A percentile compares a stretch with the other conserved stretches of the same genome.
phyloP scores from a whole-genome alignment of 306 rosid species.

The Citrullus mucosospermus region DNA sequence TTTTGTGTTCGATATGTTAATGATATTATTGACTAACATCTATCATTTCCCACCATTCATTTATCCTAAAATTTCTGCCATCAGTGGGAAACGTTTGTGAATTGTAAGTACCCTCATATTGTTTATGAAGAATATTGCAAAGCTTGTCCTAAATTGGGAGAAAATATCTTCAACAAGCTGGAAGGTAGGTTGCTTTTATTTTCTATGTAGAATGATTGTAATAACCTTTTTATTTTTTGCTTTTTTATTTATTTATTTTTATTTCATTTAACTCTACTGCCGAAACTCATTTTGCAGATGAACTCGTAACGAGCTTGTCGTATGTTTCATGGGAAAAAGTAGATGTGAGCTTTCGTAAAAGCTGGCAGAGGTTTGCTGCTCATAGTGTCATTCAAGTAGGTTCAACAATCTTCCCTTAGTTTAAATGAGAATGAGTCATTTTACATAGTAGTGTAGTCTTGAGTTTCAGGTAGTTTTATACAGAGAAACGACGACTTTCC shows the following conservation, averaged over 20 bases:
- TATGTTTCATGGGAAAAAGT: slow-evolving; percentile 76
- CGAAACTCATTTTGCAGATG: slow-evolving; percentile 37
- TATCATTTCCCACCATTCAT: neutral
- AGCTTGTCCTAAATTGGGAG: slow-evolving; percentile 28
- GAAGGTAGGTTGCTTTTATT: slow-evolving; percentile 43
- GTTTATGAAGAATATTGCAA: slow-evolving; percentile 88
- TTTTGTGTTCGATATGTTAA: neutral
- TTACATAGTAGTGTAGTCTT: neutral
- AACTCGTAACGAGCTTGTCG: slow-evolving; percentile 66
- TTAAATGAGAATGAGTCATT: neutral
- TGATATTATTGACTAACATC: neutral
- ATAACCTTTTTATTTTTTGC: neutral
- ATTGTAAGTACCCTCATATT: slow-evolving; percentile 74
- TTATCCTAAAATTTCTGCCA: neutral
- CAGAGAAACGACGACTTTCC: too few species aligned
- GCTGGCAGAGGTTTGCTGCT: slow-evolving; percentile 68
- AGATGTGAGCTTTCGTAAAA: slow-evolving; percentile 81
- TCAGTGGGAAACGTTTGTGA: slow-evolving; percentile 61
- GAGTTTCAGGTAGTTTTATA: neutral
- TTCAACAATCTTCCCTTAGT: neutral
- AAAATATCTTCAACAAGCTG: slow-evolving; percentile 35
- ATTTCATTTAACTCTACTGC: neutral
- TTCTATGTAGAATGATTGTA: neutral
- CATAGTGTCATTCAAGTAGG: slow-evolving; percentile 86
- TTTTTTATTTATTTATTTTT: neutral